phyloP scores from a whole-genome alignment of 225 moss, liverwort and hornwort genomes.

The Thuidium tamariscinum region DNA sequence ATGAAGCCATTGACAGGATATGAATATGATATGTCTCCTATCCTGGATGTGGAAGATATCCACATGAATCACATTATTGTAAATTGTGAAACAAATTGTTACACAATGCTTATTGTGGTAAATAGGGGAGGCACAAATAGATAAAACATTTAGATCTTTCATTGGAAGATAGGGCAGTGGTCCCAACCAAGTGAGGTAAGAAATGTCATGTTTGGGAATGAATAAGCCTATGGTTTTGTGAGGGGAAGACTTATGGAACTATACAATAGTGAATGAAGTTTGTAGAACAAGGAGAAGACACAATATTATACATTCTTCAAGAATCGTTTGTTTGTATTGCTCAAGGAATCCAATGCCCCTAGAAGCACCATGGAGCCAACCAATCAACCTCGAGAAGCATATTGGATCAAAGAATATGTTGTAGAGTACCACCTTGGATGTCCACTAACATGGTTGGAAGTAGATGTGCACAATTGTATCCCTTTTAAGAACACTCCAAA shows the following conservation, averaged over 20 bases:
- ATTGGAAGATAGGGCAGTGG: neutral
- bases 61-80: neutral
- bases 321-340: neutral
- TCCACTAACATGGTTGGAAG: neutral
- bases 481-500: neutral
- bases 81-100: neutral
- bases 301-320: neutral
- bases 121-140: neutral
- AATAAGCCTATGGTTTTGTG: neutral
- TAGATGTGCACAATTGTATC: neutral
- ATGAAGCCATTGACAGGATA: neutral
- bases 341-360: no score
- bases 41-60: neutral
- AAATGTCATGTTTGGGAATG: neutral
- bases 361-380: neutral
- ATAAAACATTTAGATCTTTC: neutral
- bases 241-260: neutral
- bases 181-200: neutral
- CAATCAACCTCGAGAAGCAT: neutral
- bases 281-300: neutral
- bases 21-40: neutral
- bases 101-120: neutral
- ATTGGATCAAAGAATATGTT: neutral
- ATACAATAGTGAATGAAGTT: neutral
- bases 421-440: neutral